Evolutionary conservation across 139 green algal species (phyloP), one percentile per base, ranked within the genome.

Genomic region (Coelastrella sp.): DNA sequence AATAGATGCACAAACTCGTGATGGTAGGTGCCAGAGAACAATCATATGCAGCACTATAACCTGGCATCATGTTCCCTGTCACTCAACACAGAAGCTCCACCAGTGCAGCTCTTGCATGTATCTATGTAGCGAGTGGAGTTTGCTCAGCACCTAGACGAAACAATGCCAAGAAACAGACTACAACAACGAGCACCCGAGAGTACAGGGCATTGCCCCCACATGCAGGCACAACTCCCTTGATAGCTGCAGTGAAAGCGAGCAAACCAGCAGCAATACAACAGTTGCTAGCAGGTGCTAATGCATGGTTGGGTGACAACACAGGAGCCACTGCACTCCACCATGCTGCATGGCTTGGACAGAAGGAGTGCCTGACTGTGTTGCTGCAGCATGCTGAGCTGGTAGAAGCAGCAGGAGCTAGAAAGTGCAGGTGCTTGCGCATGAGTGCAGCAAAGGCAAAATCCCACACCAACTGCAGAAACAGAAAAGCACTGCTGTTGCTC

Each of bases 341-440:
- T 84, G 76, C 76, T 21, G 76, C 53, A n/a, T 84, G 76, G 76
- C 38, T 74, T 34, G 76, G 76, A 15, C 23, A 84, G 32, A 32
- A 4, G 7, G 37, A 48, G 4, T 84, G 76, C 57, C n/a, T 84
- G 19, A n/a, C 4, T 7, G 21, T 74, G 59, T 57, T 84, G 76
- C 76, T 84, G 59, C 37, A 84, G 76, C 57, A 84, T 57, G 76
- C 27, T 51, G 66, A 74, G 30, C 17, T 5, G 34, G 5, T 13
- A 15, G 66, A 74, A 50, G 66, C 66, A 74, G 66, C 66, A 51
- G 66, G 34, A 48, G 35, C 5, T 19, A 51, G 23, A n/a, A 64
- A 27, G 21, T 21, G 27, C 15, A 64, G 53, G 53, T 64, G 21
- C 17, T n/a, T n/a, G n/a, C n/a, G n/a, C n/a, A n/a, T n/a, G n/a